phyloP scores from a whole-genome alignment of 75 land plant genomes.

The Cunninghamia lanceolata region DNA sequence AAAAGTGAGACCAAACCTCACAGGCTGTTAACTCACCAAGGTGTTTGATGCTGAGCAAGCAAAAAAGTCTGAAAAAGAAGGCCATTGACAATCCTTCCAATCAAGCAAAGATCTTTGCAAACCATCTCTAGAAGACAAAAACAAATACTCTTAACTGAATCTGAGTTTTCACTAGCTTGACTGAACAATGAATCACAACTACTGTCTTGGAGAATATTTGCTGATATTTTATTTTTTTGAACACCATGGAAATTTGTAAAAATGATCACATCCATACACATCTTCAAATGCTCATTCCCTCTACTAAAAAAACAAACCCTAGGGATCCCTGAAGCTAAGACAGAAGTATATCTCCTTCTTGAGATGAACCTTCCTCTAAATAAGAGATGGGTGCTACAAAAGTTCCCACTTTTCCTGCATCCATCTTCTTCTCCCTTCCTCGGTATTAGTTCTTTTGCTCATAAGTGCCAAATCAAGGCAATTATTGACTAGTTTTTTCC shows the following conservation, averaged over 20 bases:
- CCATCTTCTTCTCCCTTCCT: too few species aligned
- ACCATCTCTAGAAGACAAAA: background rate
- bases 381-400: too few species aligned
- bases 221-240: background rate
- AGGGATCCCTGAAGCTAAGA: too few species aligned
- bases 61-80: background rate
- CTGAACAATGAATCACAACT: background rate
- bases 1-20: background rate
- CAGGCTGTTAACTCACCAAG: background rate
- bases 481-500: too few species aligned
- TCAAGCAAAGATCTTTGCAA: background rate
- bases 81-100: background rate
- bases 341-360: too few species aligned
- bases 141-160: background rate
- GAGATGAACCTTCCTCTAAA: too few species aligned
- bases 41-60: background rate
- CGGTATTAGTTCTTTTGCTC: too few species aligned
- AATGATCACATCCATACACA: background rate
- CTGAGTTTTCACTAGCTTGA: background rate
- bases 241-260: background rate
- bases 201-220: background rate
- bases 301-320: too few species aligned
- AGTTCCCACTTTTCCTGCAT: too few species aligned
- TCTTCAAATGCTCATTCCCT: too few species aligned
- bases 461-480: too few species aligned